These are phyloP conservation scores for Penicillium polonicum DNA, from an alignment of 2,329 filamentous ascomycete species.

Conservation along the genomic window DNA sequence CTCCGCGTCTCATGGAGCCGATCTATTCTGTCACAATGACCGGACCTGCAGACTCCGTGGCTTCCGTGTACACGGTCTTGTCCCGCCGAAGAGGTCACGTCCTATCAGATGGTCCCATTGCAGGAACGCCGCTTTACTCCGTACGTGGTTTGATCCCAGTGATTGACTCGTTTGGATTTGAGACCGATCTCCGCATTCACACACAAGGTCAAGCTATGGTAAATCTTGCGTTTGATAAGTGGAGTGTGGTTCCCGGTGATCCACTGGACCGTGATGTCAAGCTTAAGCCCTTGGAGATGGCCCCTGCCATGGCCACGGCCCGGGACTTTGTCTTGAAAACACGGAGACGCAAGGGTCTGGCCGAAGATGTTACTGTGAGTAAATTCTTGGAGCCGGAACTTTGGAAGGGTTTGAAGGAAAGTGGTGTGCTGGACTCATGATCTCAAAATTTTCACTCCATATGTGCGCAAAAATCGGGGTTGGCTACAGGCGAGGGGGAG, in stretches of 20 bases:
- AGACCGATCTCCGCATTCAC: slow-evolving; percentile 94
- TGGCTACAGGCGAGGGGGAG: not conserved
- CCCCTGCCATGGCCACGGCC: slow-evolving; percentile 81
- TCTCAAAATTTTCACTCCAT: not conserved
- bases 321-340: slow-evolving; percentile 98
- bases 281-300: slow-evolving; percentile 80
- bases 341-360: slow-evolving; percentile 84
- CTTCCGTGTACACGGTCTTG: slow-evolving; percentile 86
- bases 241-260: slow-evolving; percentile 94
- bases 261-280: slow-evolving; percentile 85
- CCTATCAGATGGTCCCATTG: slow-evolving; percentile 87
- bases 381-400: slow-evolving; percentile 96
- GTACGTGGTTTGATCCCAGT: slow-evolving; percentile 90
- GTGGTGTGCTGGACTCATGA: slow-evolving; percentile 72
- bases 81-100: slow-evolving; percentile 88
- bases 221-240: slow-evolving; percentile 89
- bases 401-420: slow-evolving; percentile 83
- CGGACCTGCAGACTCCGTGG: slow-evolving; percentile 83
- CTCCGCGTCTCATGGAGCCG: slow-evolving; percentile 93
- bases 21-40: slow-evolving; percentile 92
- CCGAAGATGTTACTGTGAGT: slow-evolving; percentile 91
- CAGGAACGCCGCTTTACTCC: slow-evolving; percentile 89
- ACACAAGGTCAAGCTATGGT: slow-evolving; percentile 91
- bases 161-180: slow-evolving; percentile 96
- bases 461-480: slow-evolving; percentile 7